These are phyloP conservation scores for Leccinellum albellum DNA, from an alignment of 768 basidiomycete species.

Conservation along the genomic window DNA sequence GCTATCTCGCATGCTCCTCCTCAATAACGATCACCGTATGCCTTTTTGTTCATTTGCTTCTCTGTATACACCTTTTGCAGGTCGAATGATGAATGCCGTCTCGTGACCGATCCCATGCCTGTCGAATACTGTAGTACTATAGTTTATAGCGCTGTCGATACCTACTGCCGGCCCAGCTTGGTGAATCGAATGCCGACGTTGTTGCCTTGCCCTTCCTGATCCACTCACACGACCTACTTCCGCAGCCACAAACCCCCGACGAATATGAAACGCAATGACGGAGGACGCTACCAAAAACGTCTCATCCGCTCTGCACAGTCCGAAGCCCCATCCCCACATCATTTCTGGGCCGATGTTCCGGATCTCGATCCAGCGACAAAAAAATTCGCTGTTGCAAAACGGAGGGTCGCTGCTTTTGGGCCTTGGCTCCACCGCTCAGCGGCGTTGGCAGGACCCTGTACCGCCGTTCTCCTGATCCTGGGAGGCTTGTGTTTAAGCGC, in stretches of 20 bases:
- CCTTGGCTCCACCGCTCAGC: slow-evolving; percentile 23
- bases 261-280: slow-evolving; percentile 2
- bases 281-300: slow-evolving; percentile 5
- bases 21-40: slow-evolving; percentile 15
- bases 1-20: slow-evolving; percentile 13
- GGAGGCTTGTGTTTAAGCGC: slow-evolving; percentile 8
- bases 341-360: slow-evolving; percentile 23
- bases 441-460: slow-evolving; percentile 28
- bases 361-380: slow-evolving; percentile 26
- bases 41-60: slow-evolving; percentile 1
- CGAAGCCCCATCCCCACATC: slow-evolving; percentile 24
- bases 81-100: slow-evolving; percentile 19
- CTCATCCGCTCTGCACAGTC: slow-evolving; percentile 6
- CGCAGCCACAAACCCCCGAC: neutral
- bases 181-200: slow-evolving; percentile 19
- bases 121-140: slow-evolving; percentile 30
- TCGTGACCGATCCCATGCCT: slow-evolving; percentile 19
- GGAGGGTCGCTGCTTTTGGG: slow-evolving; percentile 26
- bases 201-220: slow-evolving; percentile 14
- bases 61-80: slow-evolving; percentile 30
- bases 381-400: slow-evolving; percentile 26
- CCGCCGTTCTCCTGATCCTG: slow-evolving; percentile 10
- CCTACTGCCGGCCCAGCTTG: slow-evolving; percentile 21
- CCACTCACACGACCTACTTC: neutral
- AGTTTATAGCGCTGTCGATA: slow-evolving; percentile 27